These are phyloP conservation scores for Hymenoscyphus fraxineus DNA, from an alignment of 2,329 filamentous ascomycete genomes.

Conservation along the genomic window DNA sequence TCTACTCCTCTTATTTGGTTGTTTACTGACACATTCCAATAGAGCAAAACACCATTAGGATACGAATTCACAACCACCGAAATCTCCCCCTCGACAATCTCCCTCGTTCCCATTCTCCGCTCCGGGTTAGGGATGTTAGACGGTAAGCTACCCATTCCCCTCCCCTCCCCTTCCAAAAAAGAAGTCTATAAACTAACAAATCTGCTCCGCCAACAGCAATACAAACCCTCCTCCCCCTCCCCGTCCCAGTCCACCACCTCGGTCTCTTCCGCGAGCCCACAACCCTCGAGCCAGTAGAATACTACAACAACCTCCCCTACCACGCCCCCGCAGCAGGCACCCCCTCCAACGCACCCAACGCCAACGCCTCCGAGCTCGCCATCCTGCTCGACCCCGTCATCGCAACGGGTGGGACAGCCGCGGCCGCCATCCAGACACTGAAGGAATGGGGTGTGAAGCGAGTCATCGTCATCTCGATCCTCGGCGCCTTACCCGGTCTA, in stretches of 20 bases:
- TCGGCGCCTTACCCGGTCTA: constrained; percentile 72
- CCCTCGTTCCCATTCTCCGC: constrained; percentile 86
- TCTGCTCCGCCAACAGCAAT: constrained; percentile 51
- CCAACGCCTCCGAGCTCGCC: constrained; percentile 55
- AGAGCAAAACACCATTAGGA: constrained; percentile 77
- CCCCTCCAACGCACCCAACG: constrained; percentile 39
- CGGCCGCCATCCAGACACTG: constrained; percentile 83
- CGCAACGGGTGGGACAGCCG: constrained; percentile 86
- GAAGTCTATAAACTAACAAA: neutral
- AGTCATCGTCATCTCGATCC: constrained; percentile 71
- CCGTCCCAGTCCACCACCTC: constrained; percentile 86
- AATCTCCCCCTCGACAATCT: constrained; percentile 61
- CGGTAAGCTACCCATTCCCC: constrained; percentile 45
- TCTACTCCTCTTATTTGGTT: neutral
- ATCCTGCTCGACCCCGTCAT: constrained; percentile 90
- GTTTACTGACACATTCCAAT: constrained; percentile 1
- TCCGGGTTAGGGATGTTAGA: constrained; percentile 91
- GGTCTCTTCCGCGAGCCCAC: constrained; percentile 89
- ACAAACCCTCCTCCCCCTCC: constrained; percentile 73
- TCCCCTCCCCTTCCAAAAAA: neutral
- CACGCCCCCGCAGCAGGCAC: constrained; percentile 48
- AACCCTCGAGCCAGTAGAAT: constrained; percentile 86
- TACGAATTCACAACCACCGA: constrained; percentile 66
- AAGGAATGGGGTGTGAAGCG: constrained; percentile 86
- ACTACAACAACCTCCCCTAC: constrained; percentile 95